phyloP scores from a whole-genome alignment of 2,329 filamentous ascomycete species.

The Fusarium sp. region DNA sequence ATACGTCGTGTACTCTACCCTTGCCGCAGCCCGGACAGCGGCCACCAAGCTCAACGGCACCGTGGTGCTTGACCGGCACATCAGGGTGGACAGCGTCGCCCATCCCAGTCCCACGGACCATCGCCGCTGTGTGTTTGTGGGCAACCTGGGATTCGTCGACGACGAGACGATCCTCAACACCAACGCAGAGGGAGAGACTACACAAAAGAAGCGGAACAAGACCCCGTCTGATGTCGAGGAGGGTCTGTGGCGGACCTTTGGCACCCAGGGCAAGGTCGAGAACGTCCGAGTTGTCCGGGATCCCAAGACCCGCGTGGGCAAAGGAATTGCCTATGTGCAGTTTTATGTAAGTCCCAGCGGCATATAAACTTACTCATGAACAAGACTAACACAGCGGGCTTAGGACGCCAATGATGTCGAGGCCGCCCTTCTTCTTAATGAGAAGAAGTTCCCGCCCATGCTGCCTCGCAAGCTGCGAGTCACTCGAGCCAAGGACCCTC shows the following conservation, averaged over 20 bases:
- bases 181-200: conserved; percentile 75
- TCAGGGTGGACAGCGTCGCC: conserved; percentile 91
- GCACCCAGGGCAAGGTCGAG: conserved; percentile 84
- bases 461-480: conserved; percentile 92
- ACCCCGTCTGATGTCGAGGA: conserved; percentile 90
- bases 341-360: conserved; percentile 74
- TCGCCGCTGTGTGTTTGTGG: conserved; percentile 93
- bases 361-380: conserved; percentile 1
- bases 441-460: conserved; percentile 94
- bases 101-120: conserved; percentile 89
- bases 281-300: conserved; percentile 95
- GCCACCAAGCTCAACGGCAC: conserved; percentile 86
- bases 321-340: conserved; percentile 98
- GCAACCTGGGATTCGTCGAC: conserved; percentile 96
- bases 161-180: conserved; percentile 83
- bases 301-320: conserved; percentile 90
- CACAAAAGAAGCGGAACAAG: conserved; percentile 81
- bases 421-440: conserved; percentile 88
- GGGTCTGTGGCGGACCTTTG: conserved; percentile 88
- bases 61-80: conserved; percentile 86
- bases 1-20: conserved; percentile 89
- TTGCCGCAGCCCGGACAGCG: conserved; percentile 82
- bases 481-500: conserved; percentile 83
- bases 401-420: conserved; percentile 90
- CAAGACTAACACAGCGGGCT: conserved; percentile 17